These are phyloP conservation scores for Ananas comosus DNA, from an alignment of 176 grass and related monocot species.

Conservation along the genomic window DNA sequence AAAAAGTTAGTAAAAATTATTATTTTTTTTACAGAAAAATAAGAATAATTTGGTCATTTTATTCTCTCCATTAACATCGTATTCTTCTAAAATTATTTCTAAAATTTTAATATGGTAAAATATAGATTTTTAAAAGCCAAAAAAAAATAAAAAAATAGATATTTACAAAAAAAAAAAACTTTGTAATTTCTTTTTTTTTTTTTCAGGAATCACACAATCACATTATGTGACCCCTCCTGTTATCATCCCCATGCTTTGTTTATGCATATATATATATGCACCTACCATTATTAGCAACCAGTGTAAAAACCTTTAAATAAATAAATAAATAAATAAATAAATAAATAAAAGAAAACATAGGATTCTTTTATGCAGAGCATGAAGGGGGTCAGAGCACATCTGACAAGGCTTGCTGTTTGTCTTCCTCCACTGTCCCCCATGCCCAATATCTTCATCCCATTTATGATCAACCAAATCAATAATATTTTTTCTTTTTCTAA, in stretches of 20 bases:
- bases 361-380: neutral
- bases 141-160: neutral
- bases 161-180: neutral
- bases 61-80: too few relatives aligned
- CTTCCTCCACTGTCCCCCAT: neutral
- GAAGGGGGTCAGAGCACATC: neutral
- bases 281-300: neutral
- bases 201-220: conserved; percentile 22
- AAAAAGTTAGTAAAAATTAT: too few relatives aligned
- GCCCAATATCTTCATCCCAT: neutral
- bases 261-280: neutral
- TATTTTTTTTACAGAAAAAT: too few relatives aligned
- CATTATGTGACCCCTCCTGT: neutral
- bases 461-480: neutral
- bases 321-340: too few relatives aligned
- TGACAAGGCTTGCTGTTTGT: neutral
- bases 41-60: too few relatives aligned
- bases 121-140: neutral
- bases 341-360: neutral
- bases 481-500: neutral
- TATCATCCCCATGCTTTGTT: conserved; percentile 1
- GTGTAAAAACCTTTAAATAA: too few relatives aligned
- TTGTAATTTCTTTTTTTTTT: neutral
- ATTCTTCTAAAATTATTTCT: too few relatives aligned
- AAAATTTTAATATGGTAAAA: too few relatives aligned